Evolutionary conservation across 2,329 filamentous ascomycete genomes (phyloP), one percentile per base, ranked within the genome.

Genomic region (Colletotrichum graminicola): DNA sequence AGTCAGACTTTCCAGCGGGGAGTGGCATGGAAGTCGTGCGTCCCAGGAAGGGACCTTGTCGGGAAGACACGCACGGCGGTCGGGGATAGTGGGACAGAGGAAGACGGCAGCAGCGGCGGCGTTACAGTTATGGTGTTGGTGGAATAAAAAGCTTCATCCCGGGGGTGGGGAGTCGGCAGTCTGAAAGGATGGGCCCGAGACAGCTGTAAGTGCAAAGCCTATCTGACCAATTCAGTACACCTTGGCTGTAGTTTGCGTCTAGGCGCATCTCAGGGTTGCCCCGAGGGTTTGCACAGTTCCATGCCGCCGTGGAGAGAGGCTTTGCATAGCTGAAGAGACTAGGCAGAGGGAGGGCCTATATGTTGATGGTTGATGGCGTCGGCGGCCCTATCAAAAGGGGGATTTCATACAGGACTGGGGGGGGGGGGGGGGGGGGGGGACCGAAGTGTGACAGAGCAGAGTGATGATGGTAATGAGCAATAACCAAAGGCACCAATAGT

Each of bases 161-260:
- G 54, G 54, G 36, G 36, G 39, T 39, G 67, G 32, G 57, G 68
- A 47, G 52, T 51, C 43, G 56, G 34, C 16, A 41, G 59, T 7
- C 34, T 36, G 34, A 36, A 36, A 16, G 29, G 34, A 23, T 56
- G 26, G 39, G 29, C 6, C 32, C n/a, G 60, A 34, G 59, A 72
- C 59, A 60, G 65, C 69, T 72, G 60, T 55, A 56, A 39, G 59
- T 49, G 65, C 65, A 49, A 69, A 64, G 54, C n/a, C 52, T 72
- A 72, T 29, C 52, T 72, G 16, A 4, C 16, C 14, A 41, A 14
- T 16, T 16, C 12, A 11, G 16, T 5, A 18, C 39, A 43, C 43
- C 11, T n/a, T 45, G 18, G 43, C 43, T 3, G 43, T n/a, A 7
- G 21, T n/a, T 47, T 14, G 43, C 34, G n/a, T 39, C 32, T 18